phyloP scores from a whole-genome alignment of 2,329 filamentous ascomycete genomes.

The Fusarium nanum region DNA sequence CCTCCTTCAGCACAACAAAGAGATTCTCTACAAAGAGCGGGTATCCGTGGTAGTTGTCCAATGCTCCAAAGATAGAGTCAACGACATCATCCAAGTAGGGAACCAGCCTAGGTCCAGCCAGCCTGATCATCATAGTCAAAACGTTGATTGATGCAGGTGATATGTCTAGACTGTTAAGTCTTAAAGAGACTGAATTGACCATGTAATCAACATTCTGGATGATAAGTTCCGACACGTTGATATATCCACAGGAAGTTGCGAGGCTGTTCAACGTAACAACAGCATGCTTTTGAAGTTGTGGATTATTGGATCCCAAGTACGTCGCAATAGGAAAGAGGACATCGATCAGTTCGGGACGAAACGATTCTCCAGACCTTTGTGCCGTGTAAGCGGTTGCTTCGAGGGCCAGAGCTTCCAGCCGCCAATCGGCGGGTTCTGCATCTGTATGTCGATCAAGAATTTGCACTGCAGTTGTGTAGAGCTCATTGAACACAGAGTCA shows the following conservation, averaged over 20 bases:
- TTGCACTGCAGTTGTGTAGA: constrained; percentile 76
- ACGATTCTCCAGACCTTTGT: constrained; percentile 71
- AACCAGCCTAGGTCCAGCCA: constrained; percentile 83
- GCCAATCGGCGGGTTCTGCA: constrained; percentile 70
- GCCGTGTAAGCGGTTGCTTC: constrained; percentile 85
- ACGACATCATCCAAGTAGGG: constrained; percentile 94
- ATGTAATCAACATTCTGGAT: constrained; percentile 96
- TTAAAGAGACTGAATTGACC: constrained; percentile 89
- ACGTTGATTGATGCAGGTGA: constrained; percentile 92
- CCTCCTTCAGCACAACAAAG: constrained; percentile 83
- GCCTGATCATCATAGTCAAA: constrained; percentile 90
- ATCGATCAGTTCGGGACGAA: constrained; percentile 88
- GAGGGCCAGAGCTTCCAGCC: constrained; percentile 80
- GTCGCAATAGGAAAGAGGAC: constrained; percentile 91
- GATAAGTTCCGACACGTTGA: constrained; percentile 79
- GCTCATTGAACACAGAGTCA: constrained; percentile 67
- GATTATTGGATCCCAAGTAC: constrained; percentile 79
- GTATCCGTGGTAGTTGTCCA: constrained; percentile 97
- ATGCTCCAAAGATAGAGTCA: constrained; percentile 87
- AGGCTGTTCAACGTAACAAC: constrained; percentile 85
- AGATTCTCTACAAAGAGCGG: constrained; percentile 84
- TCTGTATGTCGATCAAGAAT: constrained; percentile 68
- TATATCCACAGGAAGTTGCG: constrained; percentile 80
- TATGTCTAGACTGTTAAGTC: constrained; percentile 91
- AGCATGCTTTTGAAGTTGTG: constrained; percentile 80